Evolutionary conservation across 2,329 filamentous ascomycete genomes (phyloP).

Genomic region (Talaromyces sp.): DNA sequence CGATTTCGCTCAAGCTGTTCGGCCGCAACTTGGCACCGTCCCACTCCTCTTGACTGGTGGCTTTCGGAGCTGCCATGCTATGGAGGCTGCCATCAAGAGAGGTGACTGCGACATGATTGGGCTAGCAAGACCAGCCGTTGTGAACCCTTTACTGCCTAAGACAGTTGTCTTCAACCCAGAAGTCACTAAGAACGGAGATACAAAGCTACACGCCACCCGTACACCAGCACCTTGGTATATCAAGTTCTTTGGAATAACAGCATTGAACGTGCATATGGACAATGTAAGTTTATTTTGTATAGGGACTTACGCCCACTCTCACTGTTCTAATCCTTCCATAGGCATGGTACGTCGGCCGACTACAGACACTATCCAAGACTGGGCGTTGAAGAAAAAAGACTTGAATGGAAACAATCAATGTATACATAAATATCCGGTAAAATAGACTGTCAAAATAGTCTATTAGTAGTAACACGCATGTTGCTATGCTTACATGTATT

Average conservation of each 20-base stretch:
- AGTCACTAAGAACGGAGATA: background rate
- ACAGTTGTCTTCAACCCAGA: background rate
- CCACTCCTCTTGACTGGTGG: constrained; percentile 1
- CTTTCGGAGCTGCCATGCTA: background rate
- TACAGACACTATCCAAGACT: background rate
- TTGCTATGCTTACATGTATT: too few relatives aligned
- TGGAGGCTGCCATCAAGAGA: background rate
- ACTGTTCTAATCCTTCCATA: background rate
- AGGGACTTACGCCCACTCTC: background rate
- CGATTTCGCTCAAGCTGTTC: background rate
- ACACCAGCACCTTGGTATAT: background rate
- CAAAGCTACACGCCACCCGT: background rate
- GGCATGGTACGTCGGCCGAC: background rate
- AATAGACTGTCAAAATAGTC: too few relatives aligned
- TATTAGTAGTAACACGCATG: too few relatives aligned
- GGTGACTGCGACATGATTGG: constrained; percentile 3
- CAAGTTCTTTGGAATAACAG: background rate
- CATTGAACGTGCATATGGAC: background rate
- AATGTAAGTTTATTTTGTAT: background rate
- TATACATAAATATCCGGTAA: too few relatives aligned
- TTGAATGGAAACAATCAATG: background rate
- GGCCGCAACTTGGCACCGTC: background rate
- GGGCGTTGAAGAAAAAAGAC: background rate
- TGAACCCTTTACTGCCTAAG: constrained; percentile 1
- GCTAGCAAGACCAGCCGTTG: constrained; percentile 1